Base-by-base conservation (phyloP, 805 yeast genomes). In the Debaryomyces prosopidis region DNA sequence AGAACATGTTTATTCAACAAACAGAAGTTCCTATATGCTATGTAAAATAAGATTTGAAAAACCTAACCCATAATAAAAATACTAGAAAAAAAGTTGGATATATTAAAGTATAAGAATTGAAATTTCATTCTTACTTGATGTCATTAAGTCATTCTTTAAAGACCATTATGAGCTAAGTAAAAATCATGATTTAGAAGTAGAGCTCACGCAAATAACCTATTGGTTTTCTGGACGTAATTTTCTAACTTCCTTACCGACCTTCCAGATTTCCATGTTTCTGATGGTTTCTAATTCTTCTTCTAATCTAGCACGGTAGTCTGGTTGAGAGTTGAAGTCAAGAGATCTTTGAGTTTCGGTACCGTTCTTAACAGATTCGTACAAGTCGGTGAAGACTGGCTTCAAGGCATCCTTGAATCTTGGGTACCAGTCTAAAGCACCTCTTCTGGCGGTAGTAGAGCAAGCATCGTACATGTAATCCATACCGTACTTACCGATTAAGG, bases 381-480 rank as follows among this genome's bases (percentile, higher is more conserved):
- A 83, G 69, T 94, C 96, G 76, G 87, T 82, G 84, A 94, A 94
- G 50, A 94, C 97, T 66, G 99, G 98, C 82, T 94, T 94, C 77
- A 94, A 83, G 68, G 97, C 97, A 62, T 89, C 92, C 84, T 91
- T 91, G 90, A 94, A 94, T 76, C 87, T 80, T 76, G 98, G 98
- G 82, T 94, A 92, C 99, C 99, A 94, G 82, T 94, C 99, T 65
- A 94, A 84, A 71, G 99, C 99, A 84, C 99, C 99, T 81, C 99
- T 89, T 84, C 98, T 90, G 66, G 99, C 99, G 60, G 99, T 94
- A 69, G 99, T 94, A 60, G 99, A 94, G 80, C 99, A 94, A 65
- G 99, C 99, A 71, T 94, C 98, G 85, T 94, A 94, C 99, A 94
- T 94, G 92, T 94, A 94, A 79, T 94, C 99, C 99, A 94, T 94